phyloP scores from a whole-genome alignment of 2,329 filamentous ascomycete species.

The Emericellopsis atlantica region DNA sequence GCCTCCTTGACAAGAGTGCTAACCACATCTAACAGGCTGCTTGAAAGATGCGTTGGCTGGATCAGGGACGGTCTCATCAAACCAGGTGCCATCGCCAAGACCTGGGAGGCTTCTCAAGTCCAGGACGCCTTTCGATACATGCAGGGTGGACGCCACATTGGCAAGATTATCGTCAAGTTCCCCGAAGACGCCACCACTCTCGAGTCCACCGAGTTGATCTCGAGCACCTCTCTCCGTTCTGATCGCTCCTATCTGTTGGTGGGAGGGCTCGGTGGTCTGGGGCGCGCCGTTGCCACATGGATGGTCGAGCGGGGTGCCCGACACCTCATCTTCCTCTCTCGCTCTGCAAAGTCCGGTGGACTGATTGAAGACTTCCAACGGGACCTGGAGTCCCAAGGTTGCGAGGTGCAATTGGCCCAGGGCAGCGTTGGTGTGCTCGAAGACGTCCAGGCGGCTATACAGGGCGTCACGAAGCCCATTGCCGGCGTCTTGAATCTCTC shows the following conservation, averaged over 20 bases:
- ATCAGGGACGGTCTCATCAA: no score
- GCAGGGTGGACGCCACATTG: not conserved
- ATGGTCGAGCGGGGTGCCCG: conserved; percentile 11
- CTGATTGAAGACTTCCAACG: no score
- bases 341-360: conserved; percentile 1
- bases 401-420: no score
- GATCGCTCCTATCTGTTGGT: conserved; percentile 7
- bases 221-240: not conserved
- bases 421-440: no score
- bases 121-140: not conserved
- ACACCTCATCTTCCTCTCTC: conserved; percentile 11
- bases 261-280: conserved; percentile 9
- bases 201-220: no score
- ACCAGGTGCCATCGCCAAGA: no score
- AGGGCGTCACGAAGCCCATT: conserved; percentile 10
- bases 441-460: not conserved
- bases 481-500: conserved; percentile 20
- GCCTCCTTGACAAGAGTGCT: no score
- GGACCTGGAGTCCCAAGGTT: no score
- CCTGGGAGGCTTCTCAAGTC: no score
- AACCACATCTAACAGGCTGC: no score
- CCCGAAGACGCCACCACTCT: not conserved
- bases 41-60: no score
- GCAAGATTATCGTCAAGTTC: not conserved
- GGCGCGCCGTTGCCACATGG: conserved; percentile 6